Conservation (phyloP, 805 yeast species). For the Saturnispora halmiae region DNA sequence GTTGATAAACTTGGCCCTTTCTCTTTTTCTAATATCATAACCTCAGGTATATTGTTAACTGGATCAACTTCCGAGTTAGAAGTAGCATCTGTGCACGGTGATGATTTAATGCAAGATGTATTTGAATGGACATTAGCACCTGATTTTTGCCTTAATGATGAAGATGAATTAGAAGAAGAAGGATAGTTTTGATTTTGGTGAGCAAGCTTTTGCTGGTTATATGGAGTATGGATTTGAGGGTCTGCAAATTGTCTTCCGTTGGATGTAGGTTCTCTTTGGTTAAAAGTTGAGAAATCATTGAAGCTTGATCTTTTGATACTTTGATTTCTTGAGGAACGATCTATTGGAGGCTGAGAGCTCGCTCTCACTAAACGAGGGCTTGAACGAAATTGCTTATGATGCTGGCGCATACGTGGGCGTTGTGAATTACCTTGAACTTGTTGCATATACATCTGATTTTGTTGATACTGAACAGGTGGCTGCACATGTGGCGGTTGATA, state of each 20-base stretch:
- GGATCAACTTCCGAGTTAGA: neutral
- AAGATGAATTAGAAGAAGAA: slow-evolving; percentile 7
- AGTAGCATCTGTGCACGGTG: slow-evolving; percentile 5
- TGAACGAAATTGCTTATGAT: neutral
- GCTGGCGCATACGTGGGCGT: neutral
- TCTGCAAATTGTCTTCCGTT: neutral
- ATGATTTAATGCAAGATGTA: neutral
- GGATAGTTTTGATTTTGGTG: neutral
- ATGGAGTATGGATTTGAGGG: neutral
- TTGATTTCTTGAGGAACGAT: neutral
- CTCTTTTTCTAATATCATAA: neutral
- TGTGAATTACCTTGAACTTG: too few relatives aligned
- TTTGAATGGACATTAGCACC: neutral
- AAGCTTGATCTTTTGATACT: too few relatives aligned
- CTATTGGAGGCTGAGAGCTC: neutral
- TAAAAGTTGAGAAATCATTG: neutral
- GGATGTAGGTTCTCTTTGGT: neutral
- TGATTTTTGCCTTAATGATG: neutral
- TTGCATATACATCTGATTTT: too few relatives aligned
- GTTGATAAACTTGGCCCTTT: neutral
- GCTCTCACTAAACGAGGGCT: neutral
- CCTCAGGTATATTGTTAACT: neutral
- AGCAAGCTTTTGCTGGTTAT: neutral
- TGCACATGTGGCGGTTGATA: neutral
- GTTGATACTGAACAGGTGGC: too few relatives aligned